These are phyloP conservation scores for Metschnikowia shivogae DNA, from an alignment of 805 yeast genomes.

Conservation along the genomic window DNA sequence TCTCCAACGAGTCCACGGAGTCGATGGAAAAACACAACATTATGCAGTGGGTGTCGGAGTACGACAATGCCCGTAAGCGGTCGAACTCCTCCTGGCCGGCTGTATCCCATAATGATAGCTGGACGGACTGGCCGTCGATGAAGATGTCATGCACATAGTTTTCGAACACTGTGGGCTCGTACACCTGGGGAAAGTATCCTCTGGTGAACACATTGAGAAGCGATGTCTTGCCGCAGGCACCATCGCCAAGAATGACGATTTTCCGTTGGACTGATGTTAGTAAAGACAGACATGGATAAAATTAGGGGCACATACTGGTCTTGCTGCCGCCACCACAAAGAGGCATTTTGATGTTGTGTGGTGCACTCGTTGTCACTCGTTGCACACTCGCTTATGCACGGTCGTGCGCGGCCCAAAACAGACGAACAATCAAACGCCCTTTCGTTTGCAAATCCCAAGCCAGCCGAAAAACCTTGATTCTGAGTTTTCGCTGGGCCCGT, in stretches of 20 bases:
- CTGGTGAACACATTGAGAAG: conserved; percentile 90
- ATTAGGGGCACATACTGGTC: conserved; percentile 35
- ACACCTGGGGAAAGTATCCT: conserved; percentile 97
- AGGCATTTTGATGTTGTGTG: conserved; percentile 25
- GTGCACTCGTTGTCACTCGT: neutral
- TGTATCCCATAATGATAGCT: conserved; percentile 94
- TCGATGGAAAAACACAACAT: conserved; percentile 96
- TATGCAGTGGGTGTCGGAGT: conserved; percentile 94
- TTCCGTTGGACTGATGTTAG: conserved; percentile 66
- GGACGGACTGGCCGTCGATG: conserved; percentile 90
- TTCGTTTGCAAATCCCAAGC: no score
- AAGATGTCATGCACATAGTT: conserved; percentile 96
- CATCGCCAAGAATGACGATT: conserved; percentile 93
- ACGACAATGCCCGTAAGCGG: conserved; percentile 84
- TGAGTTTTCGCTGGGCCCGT: no score
- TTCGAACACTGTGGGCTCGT: conserved; percentile 97
- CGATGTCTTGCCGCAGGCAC: conserved; percentile 98
- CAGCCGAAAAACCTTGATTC: no score
- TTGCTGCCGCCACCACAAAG: conserved; percentile 42
- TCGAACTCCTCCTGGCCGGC: conserved; percentile 99
- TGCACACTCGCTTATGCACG: neutral
- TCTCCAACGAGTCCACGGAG: conserved; percentile 88
- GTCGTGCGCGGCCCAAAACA: conserved; percentile 2
- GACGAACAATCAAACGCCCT: no score
- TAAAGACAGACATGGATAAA: neutral